Conservation (phyloP, 1,284 basidiomycete species). For the Fomes fomentarius region DNA sequence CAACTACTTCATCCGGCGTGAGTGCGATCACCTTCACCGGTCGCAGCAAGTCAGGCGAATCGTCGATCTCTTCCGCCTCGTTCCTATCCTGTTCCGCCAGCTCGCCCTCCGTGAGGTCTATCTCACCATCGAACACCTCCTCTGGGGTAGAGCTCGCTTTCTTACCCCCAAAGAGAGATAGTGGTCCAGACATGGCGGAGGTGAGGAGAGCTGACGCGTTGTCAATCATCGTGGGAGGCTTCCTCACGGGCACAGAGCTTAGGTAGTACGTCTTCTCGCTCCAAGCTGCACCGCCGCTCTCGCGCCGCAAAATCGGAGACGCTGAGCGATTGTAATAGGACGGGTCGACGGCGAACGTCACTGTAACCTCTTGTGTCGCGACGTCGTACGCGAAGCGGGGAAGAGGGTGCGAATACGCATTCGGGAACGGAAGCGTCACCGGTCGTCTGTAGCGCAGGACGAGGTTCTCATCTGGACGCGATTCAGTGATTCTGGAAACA, state of each 20-base stretch:
- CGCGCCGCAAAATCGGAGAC: constrained; percentile 38
- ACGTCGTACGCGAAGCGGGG: constrained; percentile 66
- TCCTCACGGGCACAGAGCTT: constrained; percentile 63
- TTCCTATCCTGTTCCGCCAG: constrained; percentile 74
- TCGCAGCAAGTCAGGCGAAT: constrained; percentile 57
- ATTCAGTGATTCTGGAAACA: constrained; percentile 1
- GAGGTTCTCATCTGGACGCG: constrained; percentile 53
- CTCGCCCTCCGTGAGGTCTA: constrained; percentile 76
- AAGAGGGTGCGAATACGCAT: constrained; percentile 72
- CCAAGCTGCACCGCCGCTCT: constrained; percentile 50
- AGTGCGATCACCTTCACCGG: constrained; percentile 45
- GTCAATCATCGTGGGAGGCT: constrained; percentile 67
- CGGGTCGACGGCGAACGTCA: constrained; percentile 65
- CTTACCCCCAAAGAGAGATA: constrained; percentile 51
- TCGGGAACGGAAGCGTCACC: constrained; percentile 73
- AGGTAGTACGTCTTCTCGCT: constrained; percentile 61
- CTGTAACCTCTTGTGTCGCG: constrained; percentile 58
- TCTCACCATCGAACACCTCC: constrained; percentile 63
- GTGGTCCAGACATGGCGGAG: constrained; percentile 52
- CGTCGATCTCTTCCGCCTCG: constrained; percentile 77
- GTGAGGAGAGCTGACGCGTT: constrained; percentile 67
- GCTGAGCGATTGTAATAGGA: constrained; percentile 47
- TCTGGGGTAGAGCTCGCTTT: constrained; percentile 55
- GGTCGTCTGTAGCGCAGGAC: constrained; percentile 77
- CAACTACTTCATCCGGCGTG: constrained; percentile 32